These are phyloP conservation scores for Geotrichum europaeum DNA, from an alignment of 1,139 yeast genomes.

Conservation along the genomic window DNA sequence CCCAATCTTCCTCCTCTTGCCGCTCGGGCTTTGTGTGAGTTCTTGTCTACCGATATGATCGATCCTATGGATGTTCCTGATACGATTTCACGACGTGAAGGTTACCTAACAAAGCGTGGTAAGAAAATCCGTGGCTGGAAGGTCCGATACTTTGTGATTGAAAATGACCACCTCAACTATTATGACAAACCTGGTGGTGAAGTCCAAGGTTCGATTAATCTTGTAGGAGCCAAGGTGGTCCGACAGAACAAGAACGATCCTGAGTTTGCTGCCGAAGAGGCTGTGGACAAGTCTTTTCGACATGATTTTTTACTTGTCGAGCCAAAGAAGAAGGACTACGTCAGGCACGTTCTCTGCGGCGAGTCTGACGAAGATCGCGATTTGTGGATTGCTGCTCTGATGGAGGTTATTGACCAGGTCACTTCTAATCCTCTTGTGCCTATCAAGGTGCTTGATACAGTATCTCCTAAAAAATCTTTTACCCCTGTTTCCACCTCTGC, in stretches of 20 bases:
- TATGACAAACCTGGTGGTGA: constrained; percentile 58
- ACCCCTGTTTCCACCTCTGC: background rate
- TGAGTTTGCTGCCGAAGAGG: constrained; percentile 44
- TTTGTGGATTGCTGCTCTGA: constrained; percentile 61
- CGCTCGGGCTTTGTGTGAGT: constrained; percentile 52
- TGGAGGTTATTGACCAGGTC: constrained; percentile 38
- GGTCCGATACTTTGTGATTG: constrained; percentile 65
- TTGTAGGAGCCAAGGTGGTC: constrained; percentile 60
- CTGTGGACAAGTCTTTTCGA: constrained; percentile 48
- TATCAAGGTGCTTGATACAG: background rate
- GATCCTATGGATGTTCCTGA: constrained; percentile 57
- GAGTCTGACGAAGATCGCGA: constrained; percentile 78
- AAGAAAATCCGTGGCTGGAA: constrained; percentile 66
- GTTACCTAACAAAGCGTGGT: constrained; percentile 60
- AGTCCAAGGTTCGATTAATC: constrained; percentile 51
- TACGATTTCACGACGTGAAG: constrained; percentile 59
- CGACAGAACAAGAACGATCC: constrained; percentile 44
- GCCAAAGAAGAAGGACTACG: constrained; percentile 49
- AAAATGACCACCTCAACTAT: constrained; percentile 56
- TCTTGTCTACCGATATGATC: constrained; percentile 63
- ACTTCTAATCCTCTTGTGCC: background rate
- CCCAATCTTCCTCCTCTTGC: constrained; percentile 54
- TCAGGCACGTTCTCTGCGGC: constrained; percentile 71
- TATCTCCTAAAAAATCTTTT: constrained; percentile 2
- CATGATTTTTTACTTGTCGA: constrained; percentile 76